Base-by-base conservation (phyloP, 2,329 filamentous ascomycete species). In the Fusarium pseudograminearum region DNA sequence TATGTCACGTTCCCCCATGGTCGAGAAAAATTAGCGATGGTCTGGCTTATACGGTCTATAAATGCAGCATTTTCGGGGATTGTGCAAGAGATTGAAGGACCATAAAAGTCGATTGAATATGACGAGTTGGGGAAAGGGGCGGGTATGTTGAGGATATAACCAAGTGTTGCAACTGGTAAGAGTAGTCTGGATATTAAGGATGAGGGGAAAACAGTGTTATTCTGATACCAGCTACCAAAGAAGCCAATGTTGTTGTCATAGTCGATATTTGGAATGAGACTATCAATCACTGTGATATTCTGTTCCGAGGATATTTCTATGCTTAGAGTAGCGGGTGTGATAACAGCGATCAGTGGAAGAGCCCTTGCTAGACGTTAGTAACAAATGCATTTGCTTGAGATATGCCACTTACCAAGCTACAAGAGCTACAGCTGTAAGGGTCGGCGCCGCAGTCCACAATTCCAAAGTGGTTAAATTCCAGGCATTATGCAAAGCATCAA, bases 81-180 rank as follows among this genome's bases (percentile, higher is more conserved):
- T 2, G 1, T 12, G 15, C 65, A 69, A 2, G 46, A 59, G 0
- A 69, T 30, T 2, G 45, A 34, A 11, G 63, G 65, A 1, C 63
- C 65, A 2, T 59, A 34, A 8, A 60, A 60, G 1, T 64, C 18
- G 4, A 59, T 7, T 2, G 41, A 11, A 2, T 69, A 67, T 6
- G 64, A 67, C 0, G 59, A 64, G 4, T 67, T 69, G 0, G 65
- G 54, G 7, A 53, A 69, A 0, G 65, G 65, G 6, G 65, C 64
- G 3, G 46, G 12, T 1, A 69, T 41, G 5, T 31, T 42, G 0
- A 52, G n/a, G 7, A 67, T 64, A 0, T 30, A 34, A 2, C 60
- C 38, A 2, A 28, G 7, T 2, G 63, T 48, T 26, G 50, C 33
- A 0, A 63, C 59, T 12, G 54, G 34, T 12, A 48, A 28, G 7